Evolutionary conservation across 108 stramenopile genomes (phyloP), one percentile per base, ranked within the genome.

Genomic region (Craspedostauros australis): DNA sequence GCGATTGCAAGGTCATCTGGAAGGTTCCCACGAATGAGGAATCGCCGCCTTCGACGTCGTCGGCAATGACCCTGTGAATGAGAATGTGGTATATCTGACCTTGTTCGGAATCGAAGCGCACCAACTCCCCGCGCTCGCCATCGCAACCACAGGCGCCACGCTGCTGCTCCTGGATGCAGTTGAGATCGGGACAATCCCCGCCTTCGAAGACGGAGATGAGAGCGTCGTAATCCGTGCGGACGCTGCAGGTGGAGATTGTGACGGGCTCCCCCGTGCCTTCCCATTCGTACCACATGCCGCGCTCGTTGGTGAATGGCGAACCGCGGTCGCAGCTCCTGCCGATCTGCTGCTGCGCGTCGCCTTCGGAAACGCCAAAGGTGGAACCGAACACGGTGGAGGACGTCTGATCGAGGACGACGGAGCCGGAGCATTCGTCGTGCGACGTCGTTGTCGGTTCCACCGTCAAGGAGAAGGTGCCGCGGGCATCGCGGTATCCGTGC

Each of bases 231-330:
- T 45, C 50, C 7, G 57, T 59, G 22, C 48, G 20, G 15, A 18
- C 23, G 34, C 55, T 52, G 58, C 66, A 68, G 18, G 48, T 57
- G 20, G 50, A 68, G 26, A 68, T 22, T 16, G 22, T 54, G 38
- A 60, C 24, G 30, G 46, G 26, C 20, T 5, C 42, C 6, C 66
- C 66, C 5, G 66, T 47, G 1, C 66, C 66, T 3, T 36, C 37
- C 6, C 59, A 5, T 31, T 54, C 25, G 37, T 68, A 57, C 66
- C 66, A 68, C 16, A 54, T 28, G 27, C 66, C 66, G n/a, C 44
- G 44, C n/a, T n/a, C n/a, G n/a, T n/a, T n/a, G 12, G 11, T 36
- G 34, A n/a, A n/a, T n/a, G n/a, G n/a, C n/a, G n/a, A n/a, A n/a
- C n/a, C n/a, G n/a, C n/a, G n/a, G n/a, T n/a, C n/a, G n/a, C n/a